phyloP scores from a whole-genome alignment of 2,329 filamentous ascomycete genomes.

The Paraconiothyrium brasiliense region DNA sequence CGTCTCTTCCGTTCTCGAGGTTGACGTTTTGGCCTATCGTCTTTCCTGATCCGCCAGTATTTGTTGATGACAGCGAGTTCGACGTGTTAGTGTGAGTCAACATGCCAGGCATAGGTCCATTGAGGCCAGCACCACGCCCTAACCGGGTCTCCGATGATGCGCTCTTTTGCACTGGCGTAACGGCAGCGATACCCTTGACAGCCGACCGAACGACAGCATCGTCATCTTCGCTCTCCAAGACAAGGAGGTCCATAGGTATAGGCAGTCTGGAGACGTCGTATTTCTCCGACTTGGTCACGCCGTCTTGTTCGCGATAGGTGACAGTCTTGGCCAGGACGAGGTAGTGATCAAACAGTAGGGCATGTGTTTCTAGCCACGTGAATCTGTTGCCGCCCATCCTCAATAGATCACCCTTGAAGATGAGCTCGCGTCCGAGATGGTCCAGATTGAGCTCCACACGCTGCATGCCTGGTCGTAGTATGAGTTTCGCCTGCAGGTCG shows the following conservation, averaged over 20 bases:
- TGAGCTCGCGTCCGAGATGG: constrained; percentile 89
- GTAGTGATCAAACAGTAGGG: constrained; percentile 95
- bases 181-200: constrained; percentile 73
- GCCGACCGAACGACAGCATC: constrained; percentile 85
- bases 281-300: constrained; percentile 76
- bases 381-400: constrained; percentile 89
- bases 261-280: constrained; percentile 96
- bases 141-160: constrained; percentile 60
- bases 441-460: constrained; percentile 86
- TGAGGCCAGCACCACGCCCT: constrained; percentile 50
- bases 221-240: constrained; percentile 91
- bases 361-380: constrained; percentile 92
- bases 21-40: constrained; percentile 58
- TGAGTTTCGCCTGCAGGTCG: constrained; percentile 83
- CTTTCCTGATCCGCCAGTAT: constrained; percentile 62
- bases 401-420: constrained; percentile 88
- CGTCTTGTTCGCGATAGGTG: constrained; percentile 72
- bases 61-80: constrained; percentile 63
- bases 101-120: constrained; percentile 57
- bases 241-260: constrained; percentile 95
- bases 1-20: constrained; percentile 70
- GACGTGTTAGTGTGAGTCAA: constrained; percentile 75
- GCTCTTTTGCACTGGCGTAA: constrained; percentile 57
- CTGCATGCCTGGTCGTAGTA: constrained; percentile 87
- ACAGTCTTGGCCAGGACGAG: constrained; percentile 87